Conservation (phyloP, 2,329 filamentous ascomycete genomes). For the Shiraia bambusicola region DNA sequence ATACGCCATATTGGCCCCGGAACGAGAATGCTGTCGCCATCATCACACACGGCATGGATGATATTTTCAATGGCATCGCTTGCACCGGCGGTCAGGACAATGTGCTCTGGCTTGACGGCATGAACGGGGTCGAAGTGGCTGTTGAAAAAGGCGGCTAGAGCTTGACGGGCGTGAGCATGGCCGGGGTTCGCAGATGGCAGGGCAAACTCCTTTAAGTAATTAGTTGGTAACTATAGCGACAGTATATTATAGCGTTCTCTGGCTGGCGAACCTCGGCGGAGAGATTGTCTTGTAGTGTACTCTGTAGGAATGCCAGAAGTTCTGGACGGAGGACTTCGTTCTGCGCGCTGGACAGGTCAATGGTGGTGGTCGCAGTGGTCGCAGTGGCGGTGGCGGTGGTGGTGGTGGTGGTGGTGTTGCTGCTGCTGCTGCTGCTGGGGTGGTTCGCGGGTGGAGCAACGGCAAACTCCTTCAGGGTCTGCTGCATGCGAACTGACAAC, state of each 20-base stretch:
- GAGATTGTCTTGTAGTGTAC: constrained; percentile 24
- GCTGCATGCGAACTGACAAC: constrained; percentile 26
- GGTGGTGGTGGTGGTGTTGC: too few relatives aligned
- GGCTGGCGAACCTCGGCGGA: constrained; percentile 17
- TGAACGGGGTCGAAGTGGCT: constrained; percentile 30
- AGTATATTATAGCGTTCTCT: too few relatives aligned
- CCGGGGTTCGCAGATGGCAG: constrained; percentile 20
- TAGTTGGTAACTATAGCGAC: too few relatives aligned
- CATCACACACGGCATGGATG: constrained; percentile 33
- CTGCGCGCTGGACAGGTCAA: constrained; percentile 31
- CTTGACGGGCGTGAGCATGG: constrained; percentile 18
- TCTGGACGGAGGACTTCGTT: constrained; percentile 32
- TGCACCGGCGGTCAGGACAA: constrained; percentile 31
- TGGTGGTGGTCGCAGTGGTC: constrained; percentile 9
- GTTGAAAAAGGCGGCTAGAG: constrained; percentile 35
- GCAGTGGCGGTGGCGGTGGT: too few relatives aligned
- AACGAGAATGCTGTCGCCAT: constrained; percentile 35
- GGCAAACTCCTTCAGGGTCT: constrained; percentile 17
- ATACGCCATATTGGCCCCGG: constrained; percentile 37
- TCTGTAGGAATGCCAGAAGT: constrained; percentile 31
- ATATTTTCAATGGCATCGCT: constrained; percentile 30
- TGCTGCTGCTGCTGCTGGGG: constrained; percentile 12
- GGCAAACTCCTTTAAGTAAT: constrained; percentile 20
- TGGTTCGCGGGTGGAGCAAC: constrained; percentile 11
- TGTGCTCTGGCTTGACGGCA: constrained; percentile 26